A percentile compares a stretch with the other conserved stretches of the same genome.
Evolutionary conservation across 208 protist species (phyloP).

Genomic region (Acanthamoeba lenticulata): DNA sequence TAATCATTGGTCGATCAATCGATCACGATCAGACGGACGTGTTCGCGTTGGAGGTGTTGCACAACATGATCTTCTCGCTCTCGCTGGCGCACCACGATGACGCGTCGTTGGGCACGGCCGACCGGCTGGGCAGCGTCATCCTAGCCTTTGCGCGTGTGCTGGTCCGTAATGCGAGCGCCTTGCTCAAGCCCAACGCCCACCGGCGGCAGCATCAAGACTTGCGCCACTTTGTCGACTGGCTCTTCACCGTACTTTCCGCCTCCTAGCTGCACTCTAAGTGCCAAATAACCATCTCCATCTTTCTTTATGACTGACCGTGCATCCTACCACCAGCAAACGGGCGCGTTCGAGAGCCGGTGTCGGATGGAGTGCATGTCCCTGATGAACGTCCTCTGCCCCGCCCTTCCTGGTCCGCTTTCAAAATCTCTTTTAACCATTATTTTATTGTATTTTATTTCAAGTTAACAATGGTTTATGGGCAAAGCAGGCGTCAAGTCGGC

Average conservation of each 20-base stretch:
- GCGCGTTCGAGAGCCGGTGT: slow-evolving; percentile 57
- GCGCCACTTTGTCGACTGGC: slow-evolving; percentile 75
- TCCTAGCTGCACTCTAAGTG: neutral
- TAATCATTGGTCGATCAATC: neutral
- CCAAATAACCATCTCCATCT: neutral
- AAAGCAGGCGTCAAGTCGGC: slow-evolving; percentile 67
- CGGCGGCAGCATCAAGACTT: slow-evolving; percentile 77
- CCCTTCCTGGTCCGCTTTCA: slow-evolving; percentile 43
- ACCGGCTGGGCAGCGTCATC: slow-evolving; percentile 20
- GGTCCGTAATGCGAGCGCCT: neutral
- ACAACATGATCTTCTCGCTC: slow-evolving; percentile 77
- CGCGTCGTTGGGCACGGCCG: slow-evolving; percentile 23
- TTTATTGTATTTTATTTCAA: neutral
- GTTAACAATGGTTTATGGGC: neutral
- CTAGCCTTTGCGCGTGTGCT: slow-evolving; percentile 67
- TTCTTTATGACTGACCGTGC: neutral
- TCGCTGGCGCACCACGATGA: slow-evolving; percentile 65
- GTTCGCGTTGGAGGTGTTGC: slow-evolving; percentile 81
- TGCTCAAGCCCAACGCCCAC: slow-evolving; percentile 62
- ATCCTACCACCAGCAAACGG: slow-evolving; percentile 58
- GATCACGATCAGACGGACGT: slow-evolving; percentile 32
- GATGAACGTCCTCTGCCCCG: slow-evolving; percentile 72
- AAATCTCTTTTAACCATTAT: neutral
- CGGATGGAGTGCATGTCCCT: slow-evolving; percentile 75
- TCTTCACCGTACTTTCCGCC: slow-evolving; percentile 71